Conservation (phyloP, 2,329 filamentous ascomycete genomes). For the Talaromyces sp. region DNA sequence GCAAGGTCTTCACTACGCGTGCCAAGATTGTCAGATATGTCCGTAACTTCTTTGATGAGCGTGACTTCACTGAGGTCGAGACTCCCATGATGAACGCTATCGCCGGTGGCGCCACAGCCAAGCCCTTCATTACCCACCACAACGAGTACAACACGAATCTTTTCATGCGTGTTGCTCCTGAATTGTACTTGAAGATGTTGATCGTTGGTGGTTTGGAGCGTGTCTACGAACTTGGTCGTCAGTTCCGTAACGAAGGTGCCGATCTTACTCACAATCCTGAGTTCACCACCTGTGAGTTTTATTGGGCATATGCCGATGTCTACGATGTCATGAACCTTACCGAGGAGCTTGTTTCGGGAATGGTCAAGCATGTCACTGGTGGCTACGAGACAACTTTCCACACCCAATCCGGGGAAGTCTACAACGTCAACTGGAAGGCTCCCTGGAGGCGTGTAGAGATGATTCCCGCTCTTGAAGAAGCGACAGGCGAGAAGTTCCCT, state of each 20-base stretch:
- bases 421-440: conserved; percentile 92
- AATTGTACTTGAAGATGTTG: conserved; percentile 94
- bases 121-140: conserved; percentile 92
- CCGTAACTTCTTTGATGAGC: conserved; percentile 80
- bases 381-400: conserved; percentile 81
- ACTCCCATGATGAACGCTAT: conserved; percentile 98
- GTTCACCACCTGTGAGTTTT: conserved; percentile 97
- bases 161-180: conserved; percentile 91
- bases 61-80: conserved; percentile 90
- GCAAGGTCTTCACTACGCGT: conserved; percentile 79
- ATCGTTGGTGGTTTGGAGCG: conserved; percentile 91
- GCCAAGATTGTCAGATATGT: conserved; percentile 88
- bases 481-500: conserved; percentile 90
- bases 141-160: conserved; percentile 95
- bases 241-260: conserved; percentile 91
- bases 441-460: conserved; percentile 95
- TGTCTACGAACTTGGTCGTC: conserved; percentile 92
- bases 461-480: conserved; percentile 89
- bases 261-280: conserved; percentile 97
- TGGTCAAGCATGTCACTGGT: conserved; percentile 87
- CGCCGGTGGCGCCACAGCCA: conserved; percentile 91
- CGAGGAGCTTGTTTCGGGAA: conserved; percentile 84
- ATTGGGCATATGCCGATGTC: conserved; percentile 88
- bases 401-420: conserved; percentile 80
- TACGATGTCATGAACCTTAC: conserved; percentile 89